Percentiles rank a stretch among this genome's conserved stretches.
phyloP scores from a whole-genome alignment of 1,284 basidiomycete species.

The Flammula alnicola region DNA sequence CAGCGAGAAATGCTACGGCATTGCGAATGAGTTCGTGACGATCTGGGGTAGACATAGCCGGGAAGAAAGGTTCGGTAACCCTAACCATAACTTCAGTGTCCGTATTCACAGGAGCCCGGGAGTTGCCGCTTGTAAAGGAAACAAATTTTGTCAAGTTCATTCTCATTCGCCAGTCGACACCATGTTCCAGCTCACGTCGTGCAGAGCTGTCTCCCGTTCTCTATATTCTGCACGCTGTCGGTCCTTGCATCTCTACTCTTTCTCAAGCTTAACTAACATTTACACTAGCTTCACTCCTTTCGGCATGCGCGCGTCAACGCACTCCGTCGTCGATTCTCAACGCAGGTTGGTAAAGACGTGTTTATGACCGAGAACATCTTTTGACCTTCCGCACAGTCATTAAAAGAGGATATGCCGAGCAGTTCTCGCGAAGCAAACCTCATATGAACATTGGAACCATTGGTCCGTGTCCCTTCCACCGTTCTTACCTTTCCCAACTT shows the following conservation, averaged over 20 bases:
- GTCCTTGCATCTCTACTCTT: constrained; percentile 20
- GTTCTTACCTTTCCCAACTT: not conserved
- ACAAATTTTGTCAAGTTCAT: constrained; percentile 27
- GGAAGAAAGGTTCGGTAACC: constrained; percentile 22
- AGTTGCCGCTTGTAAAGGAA: constrained; percentile 24
- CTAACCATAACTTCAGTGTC: constrained; percentile 24
- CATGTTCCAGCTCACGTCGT: constrained; percentile 58
- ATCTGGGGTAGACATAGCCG: constrained; percentile 53
- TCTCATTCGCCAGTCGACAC: constrained; percentile 26
- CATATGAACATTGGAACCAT: constrained; percentile 99
- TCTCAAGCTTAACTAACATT: constrained; percentile 17
- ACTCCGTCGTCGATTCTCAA: constrained; percentile 29
- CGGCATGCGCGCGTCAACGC: constrained; percentile 39
- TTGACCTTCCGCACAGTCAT: constrained; percentile 30
- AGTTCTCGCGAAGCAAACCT: constrained; percentile 86
- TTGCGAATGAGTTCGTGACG: constrained; percentile 78
- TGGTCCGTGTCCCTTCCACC: constrained; percentile 50
- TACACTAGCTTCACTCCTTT: constrained; percentile 39
- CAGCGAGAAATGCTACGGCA: constrained; percentile 81
- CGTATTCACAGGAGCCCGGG: constrained; percentile 22
- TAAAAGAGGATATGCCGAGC: constrained; percentile 78
- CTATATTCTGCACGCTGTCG: constrained; percentile 54
- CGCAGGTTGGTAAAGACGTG: constrained; percentile 31
- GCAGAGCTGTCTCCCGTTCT: constrained; percentile 54
- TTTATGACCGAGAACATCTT: not conserved